Evolutionary conservation across 2,329 filamentous ascomycete species (phyloP), one percentile per base, ranked within the genome.

Genomic region (Penicillium sp.): DNA sequence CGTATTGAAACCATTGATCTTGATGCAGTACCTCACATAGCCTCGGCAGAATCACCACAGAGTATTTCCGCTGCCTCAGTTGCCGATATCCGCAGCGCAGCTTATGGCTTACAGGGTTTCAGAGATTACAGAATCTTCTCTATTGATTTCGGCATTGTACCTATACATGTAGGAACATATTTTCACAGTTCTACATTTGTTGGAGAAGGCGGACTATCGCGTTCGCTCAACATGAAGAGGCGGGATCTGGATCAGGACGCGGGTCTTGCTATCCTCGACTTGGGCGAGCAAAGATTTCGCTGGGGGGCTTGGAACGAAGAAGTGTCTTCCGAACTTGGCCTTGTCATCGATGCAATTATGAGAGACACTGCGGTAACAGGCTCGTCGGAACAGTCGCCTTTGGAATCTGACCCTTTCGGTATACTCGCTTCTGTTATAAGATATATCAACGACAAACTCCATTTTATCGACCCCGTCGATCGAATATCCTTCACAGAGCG

Each of bases 301-400:
- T 85, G 82, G 77, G 75, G 77, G 24, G 64, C 76, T 3, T 86
- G 83, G 83, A 79, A 77, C 52, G 82, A 85, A 49, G 73, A 75
- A 12, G 77, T 83, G 1, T 80, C 75, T 28, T 77, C 78, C 1
- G 73, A 78, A 43, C 58, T 83, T 21, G 69, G 68, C 5, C 57
- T 62, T 21, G 66, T 74, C 1, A 71, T 78, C 43, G 59, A 67
- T 11, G 56, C 59, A 9, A 68, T 79, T 23, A 58, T 65, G 21
- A 62, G 65, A 35, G 56, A 58, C 16, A 26, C 65, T 18, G 67
- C 65, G 35, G 59, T 57, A 50, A 12, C 21, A 11, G 23, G 8
- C 14, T 33, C 46, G 18, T 53, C 52, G 30, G 38, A 52, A 30
- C 23, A n/a, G 6, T 9, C 24, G 9, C 18, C n/a, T 47, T 21